These are phyloP conservation scores for Mrakia frigida DNA, from an alignment of 768 basidiomycete species.

Conservation along the genomic window DNA sequence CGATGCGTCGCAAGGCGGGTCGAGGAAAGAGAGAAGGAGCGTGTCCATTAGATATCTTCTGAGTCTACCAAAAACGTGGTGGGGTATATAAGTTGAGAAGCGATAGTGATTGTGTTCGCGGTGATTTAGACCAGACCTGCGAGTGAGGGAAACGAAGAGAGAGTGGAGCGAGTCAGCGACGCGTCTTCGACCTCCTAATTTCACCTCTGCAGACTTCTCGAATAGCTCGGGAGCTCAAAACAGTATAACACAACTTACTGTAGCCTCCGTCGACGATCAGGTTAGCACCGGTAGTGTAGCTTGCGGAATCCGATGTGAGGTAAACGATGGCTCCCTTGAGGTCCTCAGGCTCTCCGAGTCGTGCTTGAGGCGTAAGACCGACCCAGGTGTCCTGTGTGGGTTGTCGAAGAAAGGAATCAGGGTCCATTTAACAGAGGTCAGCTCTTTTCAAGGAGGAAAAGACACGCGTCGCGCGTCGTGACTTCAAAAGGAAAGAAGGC, in stretches of 20 bases:
- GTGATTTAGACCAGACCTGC: no score
- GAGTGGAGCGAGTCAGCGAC: neutral
- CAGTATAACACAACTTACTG: neutral
- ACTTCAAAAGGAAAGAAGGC: neutral
- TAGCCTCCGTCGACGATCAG: constrained; percentile 26
- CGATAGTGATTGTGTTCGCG: no score
- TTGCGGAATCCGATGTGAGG: constrained; percentile 80
- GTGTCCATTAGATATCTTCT: no score
- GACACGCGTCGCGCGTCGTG: no score
- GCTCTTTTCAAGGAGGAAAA: neutral
- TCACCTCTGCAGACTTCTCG: no score
- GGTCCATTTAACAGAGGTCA: no score
- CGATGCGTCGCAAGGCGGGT: no score
- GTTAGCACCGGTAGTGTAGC: constrained; percentile 45
- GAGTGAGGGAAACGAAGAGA: neutral
- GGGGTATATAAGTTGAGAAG: no score
- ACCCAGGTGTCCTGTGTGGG: constrained; percentile 45
- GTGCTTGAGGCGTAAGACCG: constrained; percentile 33
- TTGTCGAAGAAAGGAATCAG: no score
- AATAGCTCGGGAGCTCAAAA: neutral
- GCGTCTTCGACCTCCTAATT: neutral
- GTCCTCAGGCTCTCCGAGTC: constrained; percentile 53
- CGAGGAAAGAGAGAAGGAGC: no score
- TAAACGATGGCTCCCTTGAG: constrained; percentile 82
- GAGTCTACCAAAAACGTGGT: no score